Evolutionary conservation across 441 rosid genomes (phyloP).

Genomic region (Melastoma candidum): DNA sequence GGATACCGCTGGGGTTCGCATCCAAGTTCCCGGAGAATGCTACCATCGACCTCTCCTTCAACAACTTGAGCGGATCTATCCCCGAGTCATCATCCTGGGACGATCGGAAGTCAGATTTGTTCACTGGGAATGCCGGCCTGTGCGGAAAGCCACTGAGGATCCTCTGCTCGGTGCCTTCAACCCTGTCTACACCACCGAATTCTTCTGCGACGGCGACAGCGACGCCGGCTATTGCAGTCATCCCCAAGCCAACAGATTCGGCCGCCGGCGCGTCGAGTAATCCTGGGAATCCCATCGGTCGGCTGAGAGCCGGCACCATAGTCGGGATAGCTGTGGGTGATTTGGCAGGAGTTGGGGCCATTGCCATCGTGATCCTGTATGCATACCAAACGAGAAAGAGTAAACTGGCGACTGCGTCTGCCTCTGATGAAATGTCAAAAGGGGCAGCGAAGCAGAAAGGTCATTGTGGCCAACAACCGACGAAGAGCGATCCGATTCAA

Average conservation of each 20-base stretch:
- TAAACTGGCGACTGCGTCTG: conserved; percentile 27
- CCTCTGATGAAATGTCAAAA: conserved; percentile 15
- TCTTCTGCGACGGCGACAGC: conserved; percentile 19
- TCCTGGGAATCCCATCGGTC: conserved; percentile 15
- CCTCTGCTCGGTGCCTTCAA: conserved; percentile 63
- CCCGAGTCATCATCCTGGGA: conserved; percentile 42
- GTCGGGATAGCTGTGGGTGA: conserved; percentile 52
- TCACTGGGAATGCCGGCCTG: conserved; percentile 48
- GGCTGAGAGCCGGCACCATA: conserved; percentile 54
- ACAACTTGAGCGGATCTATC: conserved; percentile 72
- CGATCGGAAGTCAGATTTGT: conserved; percentile 45
- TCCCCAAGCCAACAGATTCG: conserved; percentile 41
- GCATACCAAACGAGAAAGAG: conserved; percentile 50
- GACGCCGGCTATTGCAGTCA: conserved; percentile 83
- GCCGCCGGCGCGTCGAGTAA: conserved; percentile 10
- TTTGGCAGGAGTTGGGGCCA: conserved; percentile 49
- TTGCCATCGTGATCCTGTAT: conserved; percentile 53
- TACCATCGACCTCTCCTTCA: conserved; percentile 68
- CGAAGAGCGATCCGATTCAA: no score
- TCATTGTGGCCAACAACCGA: not conserved
- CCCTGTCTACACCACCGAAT: conserved; percentile 54
- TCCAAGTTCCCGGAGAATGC: conserved; percentile 33
- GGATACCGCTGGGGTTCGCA: conserved; percentile 43
- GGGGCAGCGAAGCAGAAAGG: not conserved
- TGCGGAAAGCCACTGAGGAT: conserved; percentile 69